phyloP scores from a whole-genome alignment of 1,284 basidiomycete species.

The Dichomitus squalens region DNA sequence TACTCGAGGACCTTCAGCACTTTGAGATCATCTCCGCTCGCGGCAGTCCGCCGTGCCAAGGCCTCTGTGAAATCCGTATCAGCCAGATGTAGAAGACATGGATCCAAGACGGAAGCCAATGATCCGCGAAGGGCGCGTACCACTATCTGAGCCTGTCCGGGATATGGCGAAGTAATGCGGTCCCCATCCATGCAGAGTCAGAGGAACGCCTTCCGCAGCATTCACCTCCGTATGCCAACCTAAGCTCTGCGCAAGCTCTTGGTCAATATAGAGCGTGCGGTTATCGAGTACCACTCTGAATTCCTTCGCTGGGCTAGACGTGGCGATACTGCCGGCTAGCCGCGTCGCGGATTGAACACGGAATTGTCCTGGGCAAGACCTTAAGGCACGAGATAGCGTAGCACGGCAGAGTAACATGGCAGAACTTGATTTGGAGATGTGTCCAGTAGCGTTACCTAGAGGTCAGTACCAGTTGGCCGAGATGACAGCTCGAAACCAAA shows the following conservation, averaged over 20 bases:
- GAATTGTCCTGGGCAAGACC: not conserved
- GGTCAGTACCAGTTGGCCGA: no score
- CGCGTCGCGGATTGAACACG: not conserved
- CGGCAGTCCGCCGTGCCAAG: constrained; percentile 16
- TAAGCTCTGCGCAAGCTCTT: constrained; percentile 25
- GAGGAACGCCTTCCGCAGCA: constrained; percentile 9
- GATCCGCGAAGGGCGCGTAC: constrained; percentile 14
- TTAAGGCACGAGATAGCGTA: not conserved
- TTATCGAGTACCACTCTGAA: constrained; percentile 30
- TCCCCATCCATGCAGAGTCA: constrained; percentile 26
- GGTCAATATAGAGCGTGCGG: constrained; percentile 27
- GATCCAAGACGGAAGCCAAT: no score
- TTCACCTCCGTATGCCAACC: constrained; percentile 21
- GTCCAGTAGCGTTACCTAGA: no score
- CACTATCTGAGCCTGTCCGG: constrained; percentile 24
- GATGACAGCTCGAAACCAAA: no score
- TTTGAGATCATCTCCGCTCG: constrained; percentile 14
- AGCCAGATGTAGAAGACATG: no score
- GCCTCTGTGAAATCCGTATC: constrained; percentile 6
- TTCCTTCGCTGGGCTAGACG: constrained; percentile 7
- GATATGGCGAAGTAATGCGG: constrained; percentile 29
- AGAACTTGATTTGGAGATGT: not conserved
- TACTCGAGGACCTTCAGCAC: constrained; percentile 17
- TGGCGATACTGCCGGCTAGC: not conserved
- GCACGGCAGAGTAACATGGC: not conserved